These are phyloP conservation scores for Aureobasidium zeae DNA, from an alignment of 2,329 filamentous ascomycete species.

Conservation along the genomic window DNA sequence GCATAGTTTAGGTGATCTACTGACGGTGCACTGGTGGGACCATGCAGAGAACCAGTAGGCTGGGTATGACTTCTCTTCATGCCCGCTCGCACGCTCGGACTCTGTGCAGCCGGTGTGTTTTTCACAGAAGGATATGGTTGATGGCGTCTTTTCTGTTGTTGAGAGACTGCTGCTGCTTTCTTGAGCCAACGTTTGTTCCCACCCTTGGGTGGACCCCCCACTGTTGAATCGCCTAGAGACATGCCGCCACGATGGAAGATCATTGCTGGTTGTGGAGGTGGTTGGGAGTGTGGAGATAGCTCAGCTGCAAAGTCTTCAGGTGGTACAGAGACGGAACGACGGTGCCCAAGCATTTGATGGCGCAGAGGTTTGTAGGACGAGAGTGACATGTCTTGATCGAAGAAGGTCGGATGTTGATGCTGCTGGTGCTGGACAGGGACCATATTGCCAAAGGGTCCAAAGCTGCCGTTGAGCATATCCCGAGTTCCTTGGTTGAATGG, in stretches of 20 bases:
- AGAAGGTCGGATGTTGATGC: no score
- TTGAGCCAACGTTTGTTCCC: neutral
- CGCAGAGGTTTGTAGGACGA: conserved; percentile 8
- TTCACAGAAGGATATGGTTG: neutral
- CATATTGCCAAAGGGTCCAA: no score
- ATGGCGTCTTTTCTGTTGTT: neutral
- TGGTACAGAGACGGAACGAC: conserved; percentile 10
- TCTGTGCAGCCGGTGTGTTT: neutral
- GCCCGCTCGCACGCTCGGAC: neutral
- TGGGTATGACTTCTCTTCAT: neutral
- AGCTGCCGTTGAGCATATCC: no score
- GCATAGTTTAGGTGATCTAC: neutral
- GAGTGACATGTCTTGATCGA: neutral
- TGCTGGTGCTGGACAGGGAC: no score
- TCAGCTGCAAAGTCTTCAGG: conserved; percentile 2
- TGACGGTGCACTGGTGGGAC: conserved; percentile 2
- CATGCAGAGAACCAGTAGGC: neutral
- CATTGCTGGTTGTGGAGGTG: conserved; percentile 2
- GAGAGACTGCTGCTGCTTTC: neutral
- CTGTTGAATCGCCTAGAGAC: conserved; percentile 1
- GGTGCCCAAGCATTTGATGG: conserved; percentile 15
- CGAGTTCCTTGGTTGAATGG: conserved; percentile 3
- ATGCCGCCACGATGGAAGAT: conserved; percentile 11
- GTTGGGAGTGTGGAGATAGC: neutral
- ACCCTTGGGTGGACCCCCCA: neutral